phyloP scores from a whole-genome alignment of 1,139 yeast species.

The Sugiyamaella novakii region DNA sequence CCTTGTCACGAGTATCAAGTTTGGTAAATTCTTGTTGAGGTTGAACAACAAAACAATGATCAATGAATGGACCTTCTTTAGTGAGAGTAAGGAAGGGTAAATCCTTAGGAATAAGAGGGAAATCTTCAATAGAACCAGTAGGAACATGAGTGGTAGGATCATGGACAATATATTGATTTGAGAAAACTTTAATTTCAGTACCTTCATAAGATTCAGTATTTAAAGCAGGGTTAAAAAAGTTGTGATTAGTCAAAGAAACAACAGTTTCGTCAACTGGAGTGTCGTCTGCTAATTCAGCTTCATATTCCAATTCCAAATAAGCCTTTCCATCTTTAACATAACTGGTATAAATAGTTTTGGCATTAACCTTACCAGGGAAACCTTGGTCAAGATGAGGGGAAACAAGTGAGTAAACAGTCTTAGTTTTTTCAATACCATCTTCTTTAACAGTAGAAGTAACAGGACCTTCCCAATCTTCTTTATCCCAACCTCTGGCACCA shows the following conservation, averaged over 20 bases:
- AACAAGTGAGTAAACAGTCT: slow-evolving; percentile 35
- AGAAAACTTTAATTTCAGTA: slow-evolving; percentile 38
- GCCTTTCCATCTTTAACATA: slow-evolving; percentile 36
- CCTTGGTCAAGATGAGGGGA: slow-evolving; percentile 55
- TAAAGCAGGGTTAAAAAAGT: slow-evolving; percentile 54
- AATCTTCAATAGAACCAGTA: slow-evolving; percentile 50
- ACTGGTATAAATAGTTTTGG: slow-evolving; percentile 49
- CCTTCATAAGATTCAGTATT: slow-evolving; percentile 39
- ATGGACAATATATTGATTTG: slow-evolving; percentile 42
- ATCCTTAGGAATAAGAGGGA: slow-evolving; percentile 37
- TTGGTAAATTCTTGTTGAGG: slow-evolving; percentile 37
- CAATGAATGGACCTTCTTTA: slow-evolving; percentile 47
- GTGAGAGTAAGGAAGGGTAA: slow-evolving; percentile 37
- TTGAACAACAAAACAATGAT: slow-evolving; percentile 55
- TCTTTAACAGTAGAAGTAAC: slow-evolving; percentile 53
- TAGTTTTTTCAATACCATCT: slow-evolving; percentile 38
- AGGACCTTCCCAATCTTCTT: slow-evolving; percentile 41
- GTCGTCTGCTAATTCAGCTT: slow-evolving; percentile 48
- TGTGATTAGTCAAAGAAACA: slow-evolving; percentile 64
- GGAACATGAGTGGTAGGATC: slow-evolving; percentile 51
- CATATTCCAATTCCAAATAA: slow-evolving; percentile 50
- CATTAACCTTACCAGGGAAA: slow-evolving; percentile 57
- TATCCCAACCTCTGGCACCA: slow-evolving; percentile 57
- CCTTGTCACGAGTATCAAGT: slow-evolving; percentile 49
- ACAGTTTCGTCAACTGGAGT: slow-evolving; percentile 51